A percentile compares a stretch with the other conserved stretches of the same genome.
Evolutionary conservation across 257 asterid genomes (phyloP).

Genomic region (Solanum bulbocastanum): DNA sequence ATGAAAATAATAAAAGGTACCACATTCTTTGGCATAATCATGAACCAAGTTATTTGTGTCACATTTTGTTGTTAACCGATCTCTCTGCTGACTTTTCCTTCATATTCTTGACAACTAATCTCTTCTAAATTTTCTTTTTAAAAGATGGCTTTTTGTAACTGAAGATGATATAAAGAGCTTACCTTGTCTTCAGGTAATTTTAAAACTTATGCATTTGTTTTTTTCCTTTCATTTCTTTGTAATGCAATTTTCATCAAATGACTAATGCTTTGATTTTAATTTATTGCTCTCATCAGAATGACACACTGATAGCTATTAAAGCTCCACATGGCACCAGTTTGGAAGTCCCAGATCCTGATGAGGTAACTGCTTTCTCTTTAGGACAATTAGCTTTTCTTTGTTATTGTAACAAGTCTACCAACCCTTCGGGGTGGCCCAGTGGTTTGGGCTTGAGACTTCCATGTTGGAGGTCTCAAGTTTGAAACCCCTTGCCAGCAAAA

Average conservation of each 20-base stretch:
- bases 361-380: slow-evolving; percentile 34
- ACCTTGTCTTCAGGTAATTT: slow-evolving; percentile 82
- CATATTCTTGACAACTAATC: not conserved
- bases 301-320: slow-evolving; percentile 85
- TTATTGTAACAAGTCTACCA: not conserved
- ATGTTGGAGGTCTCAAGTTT: too few relatives aligned
- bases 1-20: slow-evolving; percentile 31
- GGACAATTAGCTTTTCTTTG: not conserved
- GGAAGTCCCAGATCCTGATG: slow-evolving; percentile 96
- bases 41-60: not conserved
- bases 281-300: slow-evolving; percentile 40
- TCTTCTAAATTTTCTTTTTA: slow-evolving; percentile 2
- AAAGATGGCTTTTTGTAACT: slow-evolving; percentile 84
- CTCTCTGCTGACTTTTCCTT: not conserved
- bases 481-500: too few relatives aligned
- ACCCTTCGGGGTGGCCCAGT: too few relatives aligned
- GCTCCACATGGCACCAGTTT: slow-evolving; percentile 96
- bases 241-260: not conserved
- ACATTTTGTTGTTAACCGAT: not conserved
- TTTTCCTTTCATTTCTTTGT: not conserved
- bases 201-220: not conserved
- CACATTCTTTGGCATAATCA: not conserved
- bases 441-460: too few relatives aligned
- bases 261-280: not conserved
- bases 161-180: slow-evolving; percentile 77